These are phyloP conservation scores for Xylaria sp. DNA, from an alignment of 2,329 filamentous ascomycete species.

Conservation along the genomic window DNA sequence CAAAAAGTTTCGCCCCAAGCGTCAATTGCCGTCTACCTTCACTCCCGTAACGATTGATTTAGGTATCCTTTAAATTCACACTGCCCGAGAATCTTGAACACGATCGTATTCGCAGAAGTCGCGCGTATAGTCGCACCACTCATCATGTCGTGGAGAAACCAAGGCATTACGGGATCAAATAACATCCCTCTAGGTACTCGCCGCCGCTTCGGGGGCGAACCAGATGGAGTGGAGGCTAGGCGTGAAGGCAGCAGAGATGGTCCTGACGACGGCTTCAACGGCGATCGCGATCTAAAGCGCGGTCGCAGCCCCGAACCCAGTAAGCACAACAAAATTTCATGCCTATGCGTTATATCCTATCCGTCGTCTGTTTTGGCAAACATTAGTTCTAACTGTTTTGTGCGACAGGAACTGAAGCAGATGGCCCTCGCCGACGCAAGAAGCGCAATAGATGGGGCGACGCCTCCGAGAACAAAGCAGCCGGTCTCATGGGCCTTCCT, in stretches of 20 bases:
- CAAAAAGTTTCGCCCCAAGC: conserved; percentile 30
- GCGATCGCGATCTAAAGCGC: conserved; percentile 71
- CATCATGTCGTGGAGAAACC: conserved; percentile 69
- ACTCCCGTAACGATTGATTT: background rate
- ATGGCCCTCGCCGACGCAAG: conserved; percentile 88
- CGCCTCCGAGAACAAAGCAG: conserved; percentile 96
- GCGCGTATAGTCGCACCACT: background rate
- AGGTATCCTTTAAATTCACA: background rate
- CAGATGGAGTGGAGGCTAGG: conserved; percentile 43
- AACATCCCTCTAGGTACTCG: conserved; percentile 92
- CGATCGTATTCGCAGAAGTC: background rate
- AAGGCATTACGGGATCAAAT: conserved; percentile 96
- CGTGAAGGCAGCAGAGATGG: conserved; percentile 34
- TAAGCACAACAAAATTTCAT: conserved; percentile 47
- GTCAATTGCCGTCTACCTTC: background rate
- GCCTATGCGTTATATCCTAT: background rate
- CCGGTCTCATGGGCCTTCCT: conserved; percentile 94
- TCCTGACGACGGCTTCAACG: conserved; percentile 48
- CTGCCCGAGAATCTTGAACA: background rate
- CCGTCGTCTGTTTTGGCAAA: background rate
- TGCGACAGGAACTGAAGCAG: conserved; percentile 58
- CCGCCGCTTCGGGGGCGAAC: conserved; percentile 76
- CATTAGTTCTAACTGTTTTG: conserved; percentile 24
- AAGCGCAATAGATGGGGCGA: conserved; percentile 99
- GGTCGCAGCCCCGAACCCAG: conserved; percentile 89